Evolutionary conservation across 176 grass and related monocot species (phyloP), one percentile per base, ranked within the genome.

Genomic region (Eremochloa ophiuroides): DNA sequence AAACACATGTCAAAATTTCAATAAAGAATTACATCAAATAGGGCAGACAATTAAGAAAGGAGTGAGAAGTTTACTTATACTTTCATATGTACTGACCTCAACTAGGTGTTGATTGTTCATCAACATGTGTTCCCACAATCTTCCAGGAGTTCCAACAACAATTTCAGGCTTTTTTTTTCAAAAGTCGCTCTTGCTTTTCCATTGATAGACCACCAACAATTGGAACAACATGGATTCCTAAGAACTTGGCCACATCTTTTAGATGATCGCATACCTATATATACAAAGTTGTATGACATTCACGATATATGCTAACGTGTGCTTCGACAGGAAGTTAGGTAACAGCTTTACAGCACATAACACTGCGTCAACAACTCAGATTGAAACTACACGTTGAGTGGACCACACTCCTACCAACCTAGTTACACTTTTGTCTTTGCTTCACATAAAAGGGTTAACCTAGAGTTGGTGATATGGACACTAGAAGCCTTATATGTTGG

Each of bases 51-150:
- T n/a, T n/a, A n/a, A 20, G 34, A 18, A 81, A 70, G 26, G 37
- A 10, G 38, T 25, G 6, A 64, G 27, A 66, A 88, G 27, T 78
- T 66, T 40, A 66, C 23, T 15, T 74, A 59, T 38, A 71, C 34
- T 73, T 88, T 47, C 23, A 71, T 35, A 66, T 28, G 25, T 63
- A 70, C 90, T 39, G 67, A 97, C 89, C 94, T 97, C 92, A 71
- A 85, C 77, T 82, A 97, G 70, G 64, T 94, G 94, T 63, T 84
- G 80, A 44, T 97, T 86, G 67, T 90, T 92, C 66, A 81, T 58
- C 25, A 92, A 97, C 89, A 97, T 97, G 41, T 94, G 87, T 58
- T 97, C 92, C 94, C 94, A 97, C 47, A 97, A 88, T 85, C 94
- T 86, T 72, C 94, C 94, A 65, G 94, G 94, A 84, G 94, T 97